Evolutionary conservation across 148 eudicot species (phyloP).

Genomic region (Cornus controversa): DNA sequence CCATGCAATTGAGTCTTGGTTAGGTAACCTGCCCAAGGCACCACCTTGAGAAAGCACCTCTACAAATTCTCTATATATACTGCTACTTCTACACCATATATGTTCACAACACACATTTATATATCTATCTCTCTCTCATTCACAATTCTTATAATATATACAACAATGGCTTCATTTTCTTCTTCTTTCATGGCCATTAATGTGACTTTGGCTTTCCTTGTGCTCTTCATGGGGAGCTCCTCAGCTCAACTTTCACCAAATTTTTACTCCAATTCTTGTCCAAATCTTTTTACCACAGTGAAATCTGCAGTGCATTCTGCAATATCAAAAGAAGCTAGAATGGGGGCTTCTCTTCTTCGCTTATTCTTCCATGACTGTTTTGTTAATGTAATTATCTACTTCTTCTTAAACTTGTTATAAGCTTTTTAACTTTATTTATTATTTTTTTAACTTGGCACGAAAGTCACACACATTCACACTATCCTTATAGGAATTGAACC

Average conservation of each 20-base stretch:
- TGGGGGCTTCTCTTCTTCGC: constrained; percentile 92
- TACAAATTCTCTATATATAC: neutral
- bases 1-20: constrained; percentile 19
- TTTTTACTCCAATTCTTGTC: constrained; percentile 72
- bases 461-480: too few species aligned
- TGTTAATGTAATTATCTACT: constrained; percentile 57
- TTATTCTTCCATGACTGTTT: constrained; percentile 89
- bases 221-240: constrained; percentile 43
- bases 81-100: neutral
- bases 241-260: constrained; percentile 67
- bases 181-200: constrained; percentile 23
- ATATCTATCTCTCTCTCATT: too few species aligned
- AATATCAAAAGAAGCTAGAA: constrained; percentile 60
- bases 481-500: too few species aligned
- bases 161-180: constrained; percentile 45
- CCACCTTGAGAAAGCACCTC: neutral
- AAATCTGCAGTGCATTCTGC: constrained; percentile 53
- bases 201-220: constrained; percentile 28
- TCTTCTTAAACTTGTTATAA: neutral
- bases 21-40: constrained; percentile 16
- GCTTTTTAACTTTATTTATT: too few species aligned
- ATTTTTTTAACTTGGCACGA: too few species aligned
- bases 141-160: too few species aligned
- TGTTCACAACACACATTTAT: neutral
- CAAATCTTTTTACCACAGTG: constrained; percentile 46